Evolutionary conservation across 2,329 filamentous ascomycete genomes (phyloP), one percentile per base, ranked within the genome.

Genomic region (Pyrenophora seminiperda): DNA sequence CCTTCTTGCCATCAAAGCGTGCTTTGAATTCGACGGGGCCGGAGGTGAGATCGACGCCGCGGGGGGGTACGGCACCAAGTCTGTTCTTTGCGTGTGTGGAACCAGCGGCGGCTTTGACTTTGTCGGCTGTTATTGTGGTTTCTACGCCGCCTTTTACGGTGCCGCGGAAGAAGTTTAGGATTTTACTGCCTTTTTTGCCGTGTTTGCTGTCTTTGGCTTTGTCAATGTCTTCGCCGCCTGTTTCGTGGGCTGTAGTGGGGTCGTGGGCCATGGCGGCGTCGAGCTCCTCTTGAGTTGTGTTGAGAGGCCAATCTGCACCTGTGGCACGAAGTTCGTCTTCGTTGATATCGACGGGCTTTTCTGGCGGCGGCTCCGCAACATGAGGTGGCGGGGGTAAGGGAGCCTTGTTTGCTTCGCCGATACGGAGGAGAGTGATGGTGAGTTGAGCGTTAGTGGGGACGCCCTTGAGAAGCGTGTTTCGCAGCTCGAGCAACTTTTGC

Each of bases 371-470:
- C 7, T 69, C 54, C 3, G 62, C 53, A 17, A 77, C 73, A 13
- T 68, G 70, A 13, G 82, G 82, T 17, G 82, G 81, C 9, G 82
- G 77, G 22, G 90, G 89, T 0, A 95, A 73, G 0, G 91, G 91
- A 0, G 89, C 86, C 58, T 89, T 88, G 73, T 92, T 92, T 9
- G 83, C 83, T 73, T 95, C 91, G 32, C 90, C 90, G 22, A 93
- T 85, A 4, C 91, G 87, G 9, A 95, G 83, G 1, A 95, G 79
- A 0, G 90, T 95, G 20, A 95, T 76, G 0, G 90, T 86, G 14
- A 95, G 82, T 66, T 96, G 91, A 3, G 90, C 89, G 66, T 95
- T 94, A 1, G 90, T 96, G 1, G 91, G 91, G 0, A 94, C 86
- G 2, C 90, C 89, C 66, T 88, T 90, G 41, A 96, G 82, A 1